These are phyloP conservation scores for Pseudogymnoascus sp. DNA, from an alignment of 2,329 filamentous ascomycete species.

Conservation along the genomic window DNA sequence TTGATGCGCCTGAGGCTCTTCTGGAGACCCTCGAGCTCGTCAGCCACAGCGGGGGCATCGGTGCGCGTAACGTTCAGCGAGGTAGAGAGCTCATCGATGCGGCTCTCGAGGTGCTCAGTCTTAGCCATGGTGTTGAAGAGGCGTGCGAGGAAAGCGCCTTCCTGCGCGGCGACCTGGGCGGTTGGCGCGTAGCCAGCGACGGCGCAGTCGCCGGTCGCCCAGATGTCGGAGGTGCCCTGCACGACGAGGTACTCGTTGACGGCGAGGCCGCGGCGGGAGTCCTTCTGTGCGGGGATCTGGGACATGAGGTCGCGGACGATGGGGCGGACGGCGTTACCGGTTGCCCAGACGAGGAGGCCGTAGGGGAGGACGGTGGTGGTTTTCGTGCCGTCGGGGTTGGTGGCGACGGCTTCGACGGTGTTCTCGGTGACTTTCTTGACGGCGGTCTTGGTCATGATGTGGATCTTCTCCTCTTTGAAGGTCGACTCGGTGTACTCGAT, in stretches of 20 bases:
- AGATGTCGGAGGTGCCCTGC: constrained; percentile 92
- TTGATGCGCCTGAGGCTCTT: constrained; percentile 81
- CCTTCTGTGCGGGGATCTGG: constrained; percentile 88
- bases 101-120: constrained; percentile 71
- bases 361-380: constrained; percentile 76
- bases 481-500: constrained; percentile 99
- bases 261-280: constrained; percentile 86
- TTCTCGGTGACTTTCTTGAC: constrained; percentile 95
- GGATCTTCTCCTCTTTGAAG: constrained; percentile 97
- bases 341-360: constrained; percentile 95
- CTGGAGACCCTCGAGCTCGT: constrained; percentile 78
- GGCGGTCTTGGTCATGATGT: constrained; percentile 97
- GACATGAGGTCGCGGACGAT: constrained; percentile 86
- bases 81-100: constrained; percentile 62
- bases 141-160: constrained; percentile 87
- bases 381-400: constrained; percentile 77
- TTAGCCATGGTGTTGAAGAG: constrained; percentile 99
- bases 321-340: constrained; percentile 85
- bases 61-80: constrained; percentile 52
- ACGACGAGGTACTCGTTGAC: constrained; percentile 99
- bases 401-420: constrained; percentile 82
- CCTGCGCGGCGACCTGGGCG: constrained; percentile 91
- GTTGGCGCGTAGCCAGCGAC: constrained; percentile 97
- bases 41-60: constrained; percentile 57
- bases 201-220: constrained; percentile 95